These are phyloP conservation scores for Acacia melanoxylon DNA, from an alignment of 306 rosid genomes.

Conservation along the genomic window DNA sequence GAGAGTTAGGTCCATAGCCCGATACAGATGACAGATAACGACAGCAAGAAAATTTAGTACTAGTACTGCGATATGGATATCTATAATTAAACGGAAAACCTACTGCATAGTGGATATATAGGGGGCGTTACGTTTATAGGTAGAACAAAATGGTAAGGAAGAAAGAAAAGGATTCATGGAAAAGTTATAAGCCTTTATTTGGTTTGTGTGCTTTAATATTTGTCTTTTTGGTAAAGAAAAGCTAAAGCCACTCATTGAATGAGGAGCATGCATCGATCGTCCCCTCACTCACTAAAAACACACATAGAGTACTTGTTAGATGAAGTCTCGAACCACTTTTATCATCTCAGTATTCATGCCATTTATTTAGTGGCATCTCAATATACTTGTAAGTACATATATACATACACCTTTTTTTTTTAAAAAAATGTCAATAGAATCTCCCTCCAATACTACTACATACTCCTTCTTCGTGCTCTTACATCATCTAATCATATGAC, in stretches of 20 bases:
- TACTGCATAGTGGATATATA: too few relatives aligned
- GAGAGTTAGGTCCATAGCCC: neutral
- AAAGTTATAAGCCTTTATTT: constrained; percentile 18
- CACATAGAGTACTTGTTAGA: neutral
- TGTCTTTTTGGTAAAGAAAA: neutral
- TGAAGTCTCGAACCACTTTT: neutral
- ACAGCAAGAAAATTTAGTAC: neutral
- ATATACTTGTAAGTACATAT: too few relatives aligned
- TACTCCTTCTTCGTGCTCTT: neutral
- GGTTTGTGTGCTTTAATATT: neutral
- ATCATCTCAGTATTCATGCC: neutral
- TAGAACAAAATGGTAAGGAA: neutral
- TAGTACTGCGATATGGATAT: too few relatives aligned
- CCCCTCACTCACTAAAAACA: neutral
- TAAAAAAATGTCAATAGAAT: neutral
- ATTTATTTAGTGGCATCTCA: too few relatives aligned
- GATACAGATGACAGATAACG: neutral
- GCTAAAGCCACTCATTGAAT: neutral
- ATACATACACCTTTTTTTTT: too few relatives aligned
- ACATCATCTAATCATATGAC: neutral
- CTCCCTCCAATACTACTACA: neutral
- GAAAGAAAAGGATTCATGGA: neutral
- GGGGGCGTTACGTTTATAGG: neutral
- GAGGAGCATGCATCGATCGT: neutral
- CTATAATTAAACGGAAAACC: neutral